A percentile compares a stretch with the other conserved stretches of the same genome.
Evolutionary conservation across 495 filamentous ascomycete species (phyloP).

Genomic region (Stereocaulon alpinum): DNA sequence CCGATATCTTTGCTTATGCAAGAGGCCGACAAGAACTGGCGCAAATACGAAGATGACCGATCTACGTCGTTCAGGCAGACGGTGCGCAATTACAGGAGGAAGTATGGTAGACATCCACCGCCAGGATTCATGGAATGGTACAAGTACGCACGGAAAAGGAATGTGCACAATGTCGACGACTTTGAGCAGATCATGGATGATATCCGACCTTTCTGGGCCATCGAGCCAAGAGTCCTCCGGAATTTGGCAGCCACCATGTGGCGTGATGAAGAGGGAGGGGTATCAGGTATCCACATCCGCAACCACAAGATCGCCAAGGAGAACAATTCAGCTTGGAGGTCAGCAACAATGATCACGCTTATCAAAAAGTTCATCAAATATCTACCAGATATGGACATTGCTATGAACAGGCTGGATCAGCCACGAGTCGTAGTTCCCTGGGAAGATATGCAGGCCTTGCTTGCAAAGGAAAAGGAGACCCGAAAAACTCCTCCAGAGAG

Average conservation of each 20-base stretch:
- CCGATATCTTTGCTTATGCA: conserved; percentile 26
- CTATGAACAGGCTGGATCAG: conserved; percentile 60
- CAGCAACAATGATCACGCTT: conserved; percentile 49
- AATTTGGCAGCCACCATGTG: conserved; percentile 33
- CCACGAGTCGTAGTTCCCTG: conserved; percentile 55
- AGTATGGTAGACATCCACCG: conserved; percentile 59
- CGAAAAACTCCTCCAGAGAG: conserved; percentile 32
- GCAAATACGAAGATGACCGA: conserved; percentile 23
- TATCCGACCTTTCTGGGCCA: conserved; percentile 59
- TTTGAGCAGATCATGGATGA: conserved; percentile 65
- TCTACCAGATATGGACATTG: conserved; percentile 62
- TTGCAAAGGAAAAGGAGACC: conserved; percentile 43
- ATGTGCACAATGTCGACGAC: conserved; percentile 56
- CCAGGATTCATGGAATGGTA: conserved; percentile 66
- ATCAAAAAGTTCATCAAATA: conserved; percentile 47
- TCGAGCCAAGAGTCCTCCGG: conserved; percentile 46
- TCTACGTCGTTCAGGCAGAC: conserved; percentile 44
- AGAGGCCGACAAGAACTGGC: conserved; percentile 24
- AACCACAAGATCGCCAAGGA: conserved; percentile 45
- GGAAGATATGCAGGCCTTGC: conserved; percentile 50
- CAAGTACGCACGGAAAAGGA: conserved; percentile 47
- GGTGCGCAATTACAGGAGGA: conserved; percentile 50
- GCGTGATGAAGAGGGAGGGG: conserved; percentile 42
- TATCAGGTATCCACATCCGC: conserved; percentile 45
- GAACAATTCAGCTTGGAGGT: conserved; percentile 50